Conservation (phyloP, 2,329 filamentous ascomycete species). For the Aotearoamyces nothofagi region DNA sequence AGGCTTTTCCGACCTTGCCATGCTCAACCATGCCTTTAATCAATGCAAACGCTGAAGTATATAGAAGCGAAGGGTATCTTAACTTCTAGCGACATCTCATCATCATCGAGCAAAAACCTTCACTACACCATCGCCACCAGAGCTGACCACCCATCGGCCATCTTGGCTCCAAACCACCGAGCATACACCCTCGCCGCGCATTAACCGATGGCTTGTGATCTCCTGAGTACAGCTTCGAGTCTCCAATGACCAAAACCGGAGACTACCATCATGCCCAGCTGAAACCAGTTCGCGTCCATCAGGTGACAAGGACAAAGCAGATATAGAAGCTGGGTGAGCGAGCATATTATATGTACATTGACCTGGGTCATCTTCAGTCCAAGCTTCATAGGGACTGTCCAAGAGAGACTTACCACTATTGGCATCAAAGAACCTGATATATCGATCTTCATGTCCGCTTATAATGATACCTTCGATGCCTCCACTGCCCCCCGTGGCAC, state of each 20-base stretch:
- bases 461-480: slow-evolving; percentile 89
- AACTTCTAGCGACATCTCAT: no score
- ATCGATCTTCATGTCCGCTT: slow-evolving; percentile 90
- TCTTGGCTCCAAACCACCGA: slow-evolving; percentile 92
- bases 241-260: slow-evolving; percentile 94
- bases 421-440: slow-evolving; percentile 93
- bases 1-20: no score
- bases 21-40: no score
- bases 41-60: no score
- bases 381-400: neutral
- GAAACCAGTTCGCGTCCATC: slow-evolving; percentile 91
- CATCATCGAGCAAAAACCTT: slow-evolving; percentile 68
- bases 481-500: slow-evolving; percentile 64
- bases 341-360: slow-evolving; percentile 99
- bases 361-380: slow-evolving; percentile 35
- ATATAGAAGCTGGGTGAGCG: slow-evolving; percentile 86
- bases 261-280: slow-evolving; percentile 85
- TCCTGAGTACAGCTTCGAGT: slow-evolving; percentile 93
- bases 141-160: slow-evolving; percentile 85
- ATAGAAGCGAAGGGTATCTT: no score
- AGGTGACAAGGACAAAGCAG: slow-evolving; percentile 78
- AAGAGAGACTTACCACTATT: slow-evolving; percentile 69
- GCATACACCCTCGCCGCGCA: slow-evolving; percentile 93
- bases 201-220: slow-evolving; percentile 80
- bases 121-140: slow-evolving; percentile 86